A percentile compares a stretch with the other conserved stretches of the same genome.
These are phyloP conservation scores for Magnusiomyces paraingens DNA, from an alignment of 1,139 yeast species.

Conservation along the genomic window DNA sequence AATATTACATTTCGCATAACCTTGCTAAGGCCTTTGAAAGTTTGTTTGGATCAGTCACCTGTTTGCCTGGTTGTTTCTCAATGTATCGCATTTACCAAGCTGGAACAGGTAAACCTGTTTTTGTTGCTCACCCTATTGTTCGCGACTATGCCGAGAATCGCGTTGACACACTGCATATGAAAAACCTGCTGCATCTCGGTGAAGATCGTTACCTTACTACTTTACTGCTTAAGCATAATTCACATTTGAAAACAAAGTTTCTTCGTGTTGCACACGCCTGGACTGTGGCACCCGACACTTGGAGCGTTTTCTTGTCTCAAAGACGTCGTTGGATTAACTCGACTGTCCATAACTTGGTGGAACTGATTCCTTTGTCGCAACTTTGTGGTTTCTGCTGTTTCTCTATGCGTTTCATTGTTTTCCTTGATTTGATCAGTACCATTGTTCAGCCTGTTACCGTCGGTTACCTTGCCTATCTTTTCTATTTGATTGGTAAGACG, in stretches of 20 bases:
- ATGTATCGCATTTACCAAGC: slow-evolving; percentile 36
- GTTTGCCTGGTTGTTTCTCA: slow-evolving; percentile 41
- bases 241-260: slow-evolving; percentile 37
- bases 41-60: slow-evolving; percentile 38
- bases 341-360: slow-evolving; percentile 39
- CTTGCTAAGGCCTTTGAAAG: slow-evolving; percentile 39
- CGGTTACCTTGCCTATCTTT: slow-evolving; percentile 37
- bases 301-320: slow-evolving; percentile 39
- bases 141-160: slow-evolving; percentile 35
- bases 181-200: slow-evolving; percentile 38
- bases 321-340: slow-evolving; percentile 43
- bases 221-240: slow-evolving; percentile 35
- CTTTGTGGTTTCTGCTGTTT: slow-evolving; percentile 42
- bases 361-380: slow-evolving; percentile 36
- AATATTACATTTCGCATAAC: slow-evolving; percentile 39
- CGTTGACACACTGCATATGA: slow-evolving; percentile 39
- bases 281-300: slow-evolving; percentile 41
- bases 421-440: slow-evolving; percentile 37
- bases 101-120: slow-evolving; percentile 34
- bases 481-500: slow-evolving; percentile 31
- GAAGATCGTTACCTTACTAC: slow-evolving; percentile 41
- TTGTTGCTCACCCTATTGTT: slow-evolving; percentile 35
- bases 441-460: slow-evolving; percentile 39
- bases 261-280: slow-evolving; percentile 37
- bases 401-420: slow-evolving; percentile 38